Base-by-base conservation (phyloP, 257 asterid species). In the Solanum sitiens region DNA sequence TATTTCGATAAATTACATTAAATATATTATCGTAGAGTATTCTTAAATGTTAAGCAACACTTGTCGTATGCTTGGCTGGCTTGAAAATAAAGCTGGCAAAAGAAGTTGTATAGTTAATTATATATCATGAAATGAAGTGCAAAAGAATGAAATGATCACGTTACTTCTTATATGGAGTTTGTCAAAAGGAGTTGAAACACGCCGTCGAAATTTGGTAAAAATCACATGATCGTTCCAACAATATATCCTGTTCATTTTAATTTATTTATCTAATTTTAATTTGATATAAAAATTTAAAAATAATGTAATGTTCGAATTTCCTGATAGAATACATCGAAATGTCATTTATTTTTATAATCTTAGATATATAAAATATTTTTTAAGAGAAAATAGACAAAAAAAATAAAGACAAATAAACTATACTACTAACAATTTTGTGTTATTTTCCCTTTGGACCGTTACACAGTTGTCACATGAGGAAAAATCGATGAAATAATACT, bases 301-400 rank as follows among this genome's bases (percentile, higher is more conserved):
- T 23, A 9, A 23, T 0, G 10, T 63, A 9, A 23, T 2, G 11
- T 20, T 20, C 7, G 1, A 0, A 56, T 56, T 7, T 1, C n/a
- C n/a, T n/a, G n/a, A 61, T 61, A 21, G 1, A 61, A 21, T 21
- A 21, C 5, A 61, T 0, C 13, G 21, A 61, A 61, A 61, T 61
- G 4, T 61, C 11, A 8, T 23, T 2, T 21, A 9, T 21, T 61
- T 11, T 61, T 5, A 61, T 61, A 61, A 14, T 59, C 1, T 21
- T 59, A 59, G 2, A 59, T 59, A 59, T 59, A 59, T 59, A 21
- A 59, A 59, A n/a, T n/a, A n/a, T n/a, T n/a, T n/a, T n/a, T n/a
- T n/a, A n/a, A n/a, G n/a, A n/a, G n/a, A n/a, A n/a, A 56, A 21
- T 61, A 9, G 2, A 61, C 0, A 21, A 61, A 61, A 61, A 23